phyloP scores from a whole-genome alignment of 345 rosid species.

The Jatropha curcas region DNA sequence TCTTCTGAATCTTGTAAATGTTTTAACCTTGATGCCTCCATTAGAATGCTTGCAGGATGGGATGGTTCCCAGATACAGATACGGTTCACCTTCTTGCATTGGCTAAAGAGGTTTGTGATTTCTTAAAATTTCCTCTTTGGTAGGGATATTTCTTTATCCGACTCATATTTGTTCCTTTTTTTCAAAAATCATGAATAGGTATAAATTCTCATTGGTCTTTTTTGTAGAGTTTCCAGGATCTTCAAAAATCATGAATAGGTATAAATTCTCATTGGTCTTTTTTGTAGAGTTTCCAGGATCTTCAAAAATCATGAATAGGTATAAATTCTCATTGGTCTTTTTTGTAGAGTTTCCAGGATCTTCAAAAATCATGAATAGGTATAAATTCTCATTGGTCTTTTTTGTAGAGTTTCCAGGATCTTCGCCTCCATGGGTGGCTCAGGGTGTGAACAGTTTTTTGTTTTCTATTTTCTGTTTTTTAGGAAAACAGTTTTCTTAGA shows the following conservation, averaged over 20 bases:
- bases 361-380: conserved; percentile 1
- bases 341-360: no score
- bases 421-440: no score
- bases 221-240: no score
- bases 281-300: no score
- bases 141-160: background rate
- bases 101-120: conserved; percentile 11
- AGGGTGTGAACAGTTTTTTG: no score
- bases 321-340: background rate
- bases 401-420: no score
- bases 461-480: no score
- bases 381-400: background rate
- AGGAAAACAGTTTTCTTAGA: no score
- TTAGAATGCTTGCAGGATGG: conserved; percentile 16
- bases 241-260: conserved; percentile 1
- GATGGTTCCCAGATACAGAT: conserved; percentile 17
- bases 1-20: background rate
- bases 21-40: background rate
- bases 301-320: conserved; percentile 1
- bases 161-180: background rate
- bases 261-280: background rate
- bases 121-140: background rate
- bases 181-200: conserved; percentile 15
- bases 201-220: background rate
- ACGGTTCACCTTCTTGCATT: conserved; percentile 1